Conservation (phyloP, 441 rosid species). For the Populus hybrid region DNA sequence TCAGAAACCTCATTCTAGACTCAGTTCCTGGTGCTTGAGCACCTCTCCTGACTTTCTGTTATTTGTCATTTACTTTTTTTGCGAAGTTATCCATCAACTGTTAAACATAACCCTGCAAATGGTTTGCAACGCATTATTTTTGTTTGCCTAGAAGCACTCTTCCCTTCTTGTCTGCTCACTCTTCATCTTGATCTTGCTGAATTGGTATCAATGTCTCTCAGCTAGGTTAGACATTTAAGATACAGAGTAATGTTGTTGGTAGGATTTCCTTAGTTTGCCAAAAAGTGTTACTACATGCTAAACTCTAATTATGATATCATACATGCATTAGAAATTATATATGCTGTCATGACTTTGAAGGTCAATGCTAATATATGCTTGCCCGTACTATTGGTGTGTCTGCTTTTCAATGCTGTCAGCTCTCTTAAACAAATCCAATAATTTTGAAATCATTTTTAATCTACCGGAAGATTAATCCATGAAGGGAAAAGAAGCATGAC, state of each 20-base stretch:
- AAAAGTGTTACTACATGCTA: background rate
- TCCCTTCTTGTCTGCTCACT: background rate
- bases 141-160: background rate
- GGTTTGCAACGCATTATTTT: background rate
- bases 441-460: background rate
- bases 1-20: background rate
- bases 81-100: too few relatives aligned
- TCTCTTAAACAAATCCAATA: background rate
- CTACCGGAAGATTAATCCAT: background rate
- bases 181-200: background rate
- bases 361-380: background rate
- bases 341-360: background rate
- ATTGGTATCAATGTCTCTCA: background rate
- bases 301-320: background rate
- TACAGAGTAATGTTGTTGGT: background rate
- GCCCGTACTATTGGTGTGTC: background rate
- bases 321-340: background rate
- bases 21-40: background rate
- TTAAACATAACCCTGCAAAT: background rate
- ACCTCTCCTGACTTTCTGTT: background rate
- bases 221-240: background rate
- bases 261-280: background rate
- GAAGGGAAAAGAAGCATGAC: background rate
- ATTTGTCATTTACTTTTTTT: background rate
- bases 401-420: background rate